Base-by-base conservation (phyloP, 257 asterid species). In the Scutellaria barbata region DNA sequence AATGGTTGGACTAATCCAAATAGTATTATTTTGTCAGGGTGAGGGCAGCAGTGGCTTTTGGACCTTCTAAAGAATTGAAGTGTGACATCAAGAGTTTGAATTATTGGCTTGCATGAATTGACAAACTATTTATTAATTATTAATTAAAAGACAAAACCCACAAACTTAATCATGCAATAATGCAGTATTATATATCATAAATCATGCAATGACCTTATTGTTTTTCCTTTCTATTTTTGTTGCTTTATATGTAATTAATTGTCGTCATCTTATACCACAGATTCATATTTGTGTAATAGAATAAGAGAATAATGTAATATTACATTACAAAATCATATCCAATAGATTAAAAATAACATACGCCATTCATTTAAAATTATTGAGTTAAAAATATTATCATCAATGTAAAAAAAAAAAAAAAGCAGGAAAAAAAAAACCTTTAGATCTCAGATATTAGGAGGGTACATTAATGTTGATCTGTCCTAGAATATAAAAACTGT, bases 31-130 rank as follows among this genome's bases (percentile, higher is more conserved):
- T 56, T 53, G 42, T 20, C 39, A 9, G 57, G 63, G 7, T 30
- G 48, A 63, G 76, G 61, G 77, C 63, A 57, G 10, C 46, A 76
- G 1, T 73, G 77, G 72, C 81, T 69, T 80, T 80, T 76, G 77
- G 77, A 70, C 46, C 48, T 72, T 20, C 45, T 46, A 45, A 65
- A 73, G 69, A 62, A 45, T 51, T 39, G 62, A 45, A 50, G 51
- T 10, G 72, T 81, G 82, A 77, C 80, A 71, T 81, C 74, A 74
- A 18, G 39, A 37, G 50, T 43, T 58, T 71, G 48, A 81, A 77
- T 77, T 74, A 77, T 77, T 81, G 70, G 63, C 47, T 70, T 66
- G 57, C 50, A 56, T 70, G 62, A 71, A 77, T 71, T 54, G 76
- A 70, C 74, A 71, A 65, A 52, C 57, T 77, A 50, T 62, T 40